A percentile compares a stretch with the other conserved stretches of the same genome.
phyloP scores from a whole-genome alignment of 2,329 filamentous ascomycete species.

The Tolypocladium amazonense region DNA sequence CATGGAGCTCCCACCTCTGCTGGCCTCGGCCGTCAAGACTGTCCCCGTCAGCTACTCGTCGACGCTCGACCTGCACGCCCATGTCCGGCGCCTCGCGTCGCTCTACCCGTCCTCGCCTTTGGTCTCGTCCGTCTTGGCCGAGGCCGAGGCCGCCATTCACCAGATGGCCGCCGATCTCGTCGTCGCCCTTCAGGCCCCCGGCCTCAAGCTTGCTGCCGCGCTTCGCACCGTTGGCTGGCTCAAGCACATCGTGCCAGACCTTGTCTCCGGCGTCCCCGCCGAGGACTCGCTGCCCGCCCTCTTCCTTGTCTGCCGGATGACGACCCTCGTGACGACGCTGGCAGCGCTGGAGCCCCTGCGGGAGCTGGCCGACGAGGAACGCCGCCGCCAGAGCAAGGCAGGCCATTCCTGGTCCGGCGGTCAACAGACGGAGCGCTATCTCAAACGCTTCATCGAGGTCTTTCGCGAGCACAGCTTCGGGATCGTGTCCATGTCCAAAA shows the following conservation, averaged over 20 bases:
- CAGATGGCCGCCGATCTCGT: conserved; percentile 82
- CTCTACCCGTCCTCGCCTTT: conserved; percentile 73
- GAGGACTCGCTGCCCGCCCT: conserved; percentile 70
- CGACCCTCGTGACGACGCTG: conserved; percentile 68
- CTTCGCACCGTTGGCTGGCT: conserved; percentile 90
- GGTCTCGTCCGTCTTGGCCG: conserved; percentile 58
- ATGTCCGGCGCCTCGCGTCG: conserved; percentile 75
- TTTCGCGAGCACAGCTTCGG: conserved; percentile 96
- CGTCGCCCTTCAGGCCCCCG: conserved; percentile 60
- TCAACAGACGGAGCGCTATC: conserved; percentile 85
- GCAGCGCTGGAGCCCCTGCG: conserved; percentile 75
- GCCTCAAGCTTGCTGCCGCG: conserved; percentile 78
- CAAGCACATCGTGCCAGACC: conserved; percentile 72
- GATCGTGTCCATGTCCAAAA: conserved; percentile 89
- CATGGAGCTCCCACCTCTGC: conserved; percentile 75
- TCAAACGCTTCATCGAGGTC: conserved; percentile 94
- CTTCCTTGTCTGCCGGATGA: conserved; percentile 78
- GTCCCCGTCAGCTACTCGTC: conserved; percentile 70
- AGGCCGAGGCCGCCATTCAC: conserved; percentile 81
- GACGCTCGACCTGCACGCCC: conserved; percentile 83
- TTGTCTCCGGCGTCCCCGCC: conserved; percentile 27
- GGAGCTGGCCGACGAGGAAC: conserved; percentile 84
- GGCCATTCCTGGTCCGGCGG: conserved; percentile 52
- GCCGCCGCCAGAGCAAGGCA: conserved; percentile 31
- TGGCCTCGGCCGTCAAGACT: conserved; percentile 66